Percentiles rank a stretch among this genome's conserved stretches.
These are phyloP conservation scores for Pseudogymnoascus sp. DNA, from an alignment of 2,329 filamentous ascomycete species.

Conservation along the genomic window DNA sequence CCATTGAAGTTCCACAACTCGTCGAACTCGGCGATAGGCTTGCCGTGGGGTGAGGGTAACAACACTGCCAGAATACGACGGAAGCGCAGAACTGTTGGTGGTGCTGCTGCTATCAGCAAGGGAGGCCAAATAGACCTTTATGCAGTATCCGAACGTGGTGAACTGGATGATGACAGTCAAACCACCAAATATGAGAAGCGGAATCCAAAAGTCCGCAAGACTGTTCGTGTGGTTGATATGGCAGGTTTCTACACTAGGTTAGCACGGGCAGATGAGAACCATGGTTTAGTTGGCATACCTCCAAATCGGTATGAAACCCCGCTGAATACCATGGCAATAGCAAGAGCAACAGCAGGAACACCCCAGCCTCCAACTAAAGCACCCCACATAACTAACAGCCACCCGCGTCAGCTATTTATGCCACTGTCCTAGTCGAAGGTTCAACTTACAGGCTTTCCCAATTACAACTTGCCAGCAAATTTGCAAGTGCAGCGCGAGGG, in stretches of 20 bases:
- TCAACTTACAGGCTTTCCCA: conserved; percentile 53
- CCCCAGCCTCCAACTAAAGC: conserved; percentile 78
- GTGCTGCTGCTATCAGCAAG: conserved; percentile 63
- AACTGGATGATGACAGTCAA: conserved; percentile 74
- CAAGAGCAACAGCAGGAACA: conserved; percentile 66
- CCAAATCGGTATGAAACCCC: conserved; percentile 94
- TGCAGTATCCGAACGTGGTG: conserved; percentile 81
- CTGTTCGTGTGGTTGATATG: conserved; percentile 88
- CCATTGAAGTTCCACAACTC: conserved; percentile 90
- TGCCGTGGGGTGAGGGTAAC: conserved; percentile 69
- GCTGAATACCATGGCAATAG: conserved; percentile 70
- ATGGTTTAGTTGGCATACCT: conserved; percentile 35
- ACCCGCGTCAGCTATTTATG: background rate
- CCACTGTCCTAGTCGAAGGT: background rate
- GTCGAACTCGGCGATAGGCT: conserved; percentile 76
- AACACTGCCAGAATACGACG: conserved; percentile 67
- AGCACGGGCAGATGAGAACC: conserved; percentile 30
- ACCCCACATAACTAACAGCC: conserved; percentile 61
- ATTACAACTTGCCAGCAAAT: conserved; percentile 96
- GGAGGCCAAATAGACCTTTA: conserved; percentile 86
- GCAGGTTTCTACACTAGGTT: conserved; percentile 85
- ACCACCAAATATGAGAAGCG: conserved; percentile 69
- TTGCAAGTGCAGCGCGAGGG: conserved; percentile 87
- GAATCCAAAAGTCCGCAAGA: conserved; percentile 82
- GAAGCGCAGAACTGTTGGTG: conserved; percentile 63